These are phyloP conservation scores for Fomitiporia mediterranea DNA, from an alignment of 1,284 basidiomycete genomes.

Conservation along the genomic window DNA sequence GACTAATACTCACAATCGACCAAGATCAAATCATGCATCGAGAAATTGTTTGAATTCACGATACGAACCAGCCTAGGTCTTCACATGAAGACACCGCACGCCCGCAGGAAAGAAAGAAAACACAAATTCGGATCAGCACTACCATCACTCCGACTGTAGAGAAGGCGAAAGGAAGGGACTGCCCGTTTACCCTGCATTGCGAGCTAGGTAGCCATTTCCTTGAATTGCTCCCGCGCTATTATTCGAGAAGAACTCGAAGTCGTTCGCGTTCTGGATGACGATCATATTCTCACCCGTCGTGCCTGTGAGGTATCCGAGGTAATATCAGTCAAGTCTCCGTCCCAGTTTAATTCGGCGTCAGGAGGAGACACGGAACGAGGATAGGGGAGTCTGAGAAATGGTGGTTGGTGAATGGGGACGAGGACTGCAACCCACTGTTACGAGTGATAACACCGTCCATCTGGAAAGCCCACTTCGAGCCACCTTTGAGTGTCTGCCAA, in stretches of 20 bases:
- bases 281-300: slow-evolving; percentile 33
- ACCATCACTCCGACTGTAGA: too few relatives aligned
- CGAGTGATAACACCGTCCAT: slow-evolving; percentile 28
- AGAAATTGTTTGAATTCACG: slow-evolving; percentile 31
- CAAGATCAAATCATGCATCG: slow-evolving; percentile 35
- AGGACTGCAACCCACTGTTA: slow-evolving; percentile 7
- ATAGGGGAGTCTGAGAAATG: too few relatives aligned
- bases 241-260: slow-evolving; percentile 36
- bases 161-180: not conserved
- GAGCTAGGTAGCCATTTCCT: slow-evolving; percentile 31
- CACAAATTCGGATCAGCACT: not conserved
- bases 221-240: slow-evolving; percentile 35
- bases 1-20: slow-evolving; percentile 29
- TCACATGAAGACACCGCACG: too few relatives aligned
- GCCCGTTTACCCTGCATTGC: slow-evolving; percentile 31
- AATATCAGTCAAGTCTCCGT: not conserved
- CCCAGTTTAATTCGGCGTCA: too few relatives aligned
- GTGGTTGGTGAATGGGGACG: too few relatives aligned
- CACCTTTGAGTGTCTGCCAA: slow-evolving; percentile 24
- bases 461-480: slow-evolving; percentile 27
- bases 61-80: slow-evolving; percentile 34
- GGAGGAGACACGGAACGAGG: too few relatives aligned
- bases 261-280: slow-evolving; percentile 31
- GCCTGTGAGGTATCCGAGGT: slow-evolving; percentile 19
- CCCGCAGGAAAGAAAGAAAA: not conserved